Evolutionary conservation across 805 yeast species (phyloP).

Genomic region (Schwanniomyces occidentalis): DNA sequence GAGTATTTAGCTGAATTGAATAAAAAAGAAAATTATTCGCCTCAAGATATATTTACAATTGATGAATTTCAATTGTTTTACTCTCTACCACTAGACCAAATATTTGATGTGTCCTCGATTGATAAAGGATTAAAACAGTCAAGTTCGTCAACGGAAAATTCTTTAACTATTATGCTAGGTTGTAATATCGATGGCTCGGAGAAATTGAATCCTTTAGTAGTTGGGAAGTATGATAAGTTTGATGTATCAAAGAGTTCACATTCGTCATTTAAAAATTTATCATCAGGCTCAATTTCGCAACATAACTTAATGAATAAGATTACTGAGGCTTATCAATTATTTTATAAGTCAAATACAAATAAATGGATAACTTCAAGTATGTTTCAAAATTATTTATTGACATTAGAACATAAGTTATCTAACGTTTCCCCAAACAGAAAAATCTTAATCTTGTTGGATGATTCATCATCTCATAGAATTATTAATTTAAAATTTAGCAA

Average conservation of each 20-base stretch:
- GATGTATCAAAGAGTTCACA: slow-evolving; percentile 32
- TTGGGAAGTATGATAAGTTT: slow-evolving; percentile 55
- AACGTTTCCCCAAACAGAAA: slow-evolving; percentile 43
- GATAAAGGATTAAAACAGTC: slow-evolving; percentile 44
- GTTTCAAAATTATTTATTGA: slow-evolving; percentile 61
- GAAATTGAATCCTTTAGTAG: slow-evolving; percentile 58
- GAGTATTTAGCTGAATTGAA: slow-evolving; percentile 36
- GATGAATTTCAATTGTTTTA: slow-evolving; percentile 64
- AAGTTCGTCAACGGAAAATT: slow-evolving; percentile 39
- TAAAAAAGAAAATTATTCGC: slow-evolving; percentile 35
- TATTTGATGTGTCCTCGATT: slow-evolving; percentile 46
- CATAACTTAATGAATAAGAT: slow-evolving; percentile 39
- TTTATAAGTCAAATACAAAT: slow-evolving; percentile 59
- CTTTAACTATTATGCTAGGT: slow-evolving; percentile 59
- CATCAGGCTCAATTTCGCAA: slow-evolving; percentile 10
- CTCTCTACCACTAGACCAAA: slow-evolving; percentile 60
- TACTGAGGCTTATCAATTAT: slow-evolving; percentile 50
- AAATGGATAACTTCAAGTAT: slow-evolving; percentile 64
- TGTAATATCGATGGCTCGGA: slow-evolving; percentile 64
- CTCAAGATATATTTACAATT: slow-evolving; percentile 55
- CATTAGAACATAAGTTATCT: slow-evolving; percentile 59
- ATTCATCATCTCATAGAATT: slow-evolving; percentile 62
- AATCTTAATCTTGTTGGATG: slow-evolving; percentile 58
- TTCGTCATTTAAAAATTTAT: slow-evolving; percentile 17
- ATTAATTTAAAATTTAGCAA: slow-evolving; percentile 39